Conservation (phyloP, 768 basidiomycete species). For the Lactarius indigo region DNA sequence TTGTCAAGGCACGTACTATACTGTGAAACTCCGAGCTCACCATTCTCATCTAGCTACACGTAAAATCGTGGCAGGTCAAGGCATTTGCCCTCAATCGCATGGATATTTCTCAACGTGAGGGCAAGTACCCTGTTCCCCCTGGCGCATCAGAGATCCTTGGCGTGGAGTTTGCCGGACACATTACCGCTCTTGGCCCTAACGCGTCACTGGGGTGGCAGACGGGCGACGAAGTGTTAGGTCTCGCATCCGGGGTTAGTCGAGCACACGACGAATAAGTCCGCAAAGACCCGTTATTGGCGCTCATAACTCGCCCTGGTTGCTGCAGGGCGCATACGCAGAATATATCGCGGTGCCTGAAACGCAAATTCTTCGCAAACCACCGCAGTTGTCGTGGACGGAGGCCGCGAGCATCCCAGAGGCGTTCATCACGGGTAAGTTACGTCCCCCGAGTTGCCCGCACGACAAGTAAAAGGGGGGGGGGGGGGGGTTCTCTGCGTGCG, state of each 20-base stretch:
- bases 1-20: conserved; percentile 67
- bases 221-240: conserved; percentile 87
- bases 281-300: not conserved
- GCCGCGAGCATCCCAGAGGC: conserved; percentile 88
- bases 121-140: conserved; percentile 74
- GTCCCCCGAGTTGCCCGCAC: not conserved
- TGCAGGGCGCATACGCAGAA: conserved; percentile 87
- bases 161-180: conserved; percentile 80
- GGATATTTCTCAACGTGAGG: conserved; percentile 74
- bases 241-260: conserved; percentile 69
- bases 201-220: conserved; percentile 35
- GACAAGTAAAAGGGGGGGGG: too few relatives aligned
- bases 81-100: conserved; percentile 89
- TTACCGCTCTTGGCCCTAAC: conserved; percentile 38
- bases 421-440: conserved; percentile 83
- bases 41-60: not conserved
- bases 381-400: conserved; percentile 71
- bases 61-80: conserved; percentile 47
- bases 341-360: conserved; percentile 66
- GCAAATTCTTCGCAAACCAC: conserved; percentile 72
- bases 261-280: not conserved
- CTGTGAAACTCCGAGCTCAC: not conserved
- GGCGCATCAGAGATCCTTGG: conserved; percentile 74
- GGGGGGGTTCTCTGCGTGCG: too few relatives aligned
- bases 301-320: not conserved